Percentiles rank a stretch among this genome's conserved stretches.
phyloP scores from a whole-genome alignment of 2,329 filamentous ascomycete genomes.

The Aspergillus sp. region DNA sequence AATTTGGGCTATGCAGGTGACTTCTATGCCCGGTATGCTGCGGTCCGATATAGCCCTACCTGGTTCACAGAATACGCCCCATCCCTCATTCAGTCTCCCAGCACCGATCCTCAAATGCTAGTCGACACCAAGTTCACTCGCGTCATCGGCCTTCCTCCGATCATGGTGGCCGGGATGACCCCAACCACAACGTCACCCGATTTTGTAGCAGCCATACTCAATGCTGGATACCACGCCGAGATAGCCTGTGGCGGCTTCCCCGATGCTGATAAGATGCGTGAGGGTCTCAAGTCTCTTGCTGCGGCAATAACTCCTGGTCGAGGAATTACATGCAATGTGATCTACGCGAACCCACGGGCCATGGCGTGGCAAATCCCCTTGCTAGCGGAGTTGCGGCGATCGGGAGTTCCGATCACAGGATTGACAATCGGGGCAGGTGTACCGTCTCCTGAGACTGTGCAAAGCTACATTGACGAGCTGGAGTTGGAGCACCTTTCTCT shows the following conservation, averaged over 20 bases:
- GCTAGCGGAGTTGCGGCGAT: neutral
- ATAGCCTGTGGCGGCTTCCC: conserved; percentile 10
- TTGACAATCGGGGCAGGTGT: conserved; percentile 1
- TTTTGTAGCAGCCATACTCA: conserved; percentile 7
- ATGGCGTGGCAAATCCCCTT: conserved; percentile 6
- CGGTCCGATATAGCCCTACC: neutral
- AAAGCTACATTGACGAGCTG: neutral
- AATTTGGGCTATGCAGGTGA: neutral
- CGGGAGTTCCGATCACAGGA: neutral
- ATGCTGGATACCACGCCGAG: conserved; percentile 10
- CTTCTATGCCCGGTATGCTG: neutral
- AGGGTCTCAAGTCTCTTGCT: neutral
- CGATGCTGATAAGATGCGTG: neutral
- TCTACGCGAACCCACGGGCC: conserved; percentile 7
- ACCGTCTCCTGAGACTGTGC: neutral
- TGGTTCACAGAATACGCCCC: neutral
- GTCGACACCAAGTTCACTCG: conserved; percentile 5
- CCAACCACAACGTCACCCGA: conserved; percentile 7
- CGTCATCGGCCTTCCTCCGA: neutral
- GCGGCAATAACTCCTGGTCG: neutral
- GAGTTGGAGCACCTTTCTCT: neutral
- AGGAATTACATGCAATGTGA: conserved; percentile 11
- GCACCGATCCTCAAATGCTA: neutral
- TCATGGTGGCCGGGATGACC: conserved; percentile 14
- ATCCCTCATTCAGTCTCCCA: neutral